Evolutionary conservation across 2,329 filamentous ascomycete genomes (phyloP).

Genomic region (Fusarium sp.): DNA sequence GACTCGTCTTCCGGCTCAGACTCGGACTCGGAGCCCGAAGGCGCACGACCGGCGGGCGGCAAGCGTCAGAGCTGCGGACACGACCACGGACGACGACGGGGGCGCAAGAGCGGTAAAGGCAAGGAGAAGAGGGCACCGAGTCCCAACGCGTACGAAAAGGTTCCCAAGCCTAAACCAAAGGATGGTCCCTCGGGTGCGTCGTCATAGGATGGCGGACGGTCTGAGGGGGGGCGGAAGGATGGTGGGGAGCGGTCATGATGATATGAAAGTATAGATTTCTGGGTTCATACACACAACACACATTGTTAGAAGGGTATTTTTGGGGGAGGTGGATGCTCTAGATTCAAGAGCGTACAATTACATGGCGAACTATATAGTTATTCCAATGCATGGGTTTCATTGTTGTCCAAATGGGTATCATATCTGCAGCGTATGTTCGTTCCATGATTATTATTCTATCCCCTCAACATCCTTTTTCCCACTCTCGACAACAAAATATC

Average conservation of each 20-base stretch:
- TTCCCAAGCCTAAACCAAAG: constrained; percentile 61
- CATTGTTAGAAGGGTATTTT: background rate
- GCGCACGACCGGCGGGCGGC: constrained; percentile 40
- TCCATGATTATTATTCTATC: constrained; percentile 21
- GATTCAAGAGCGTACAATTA: constrained; percentile 7
- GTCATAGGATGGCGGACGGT: constrained; percentile 23
- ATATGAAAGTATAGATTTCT: constrained; percentile 22
- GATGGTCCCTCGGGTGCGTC: constrained; percentile 37
- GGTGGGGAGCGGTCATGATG: constrained; percentile 18
- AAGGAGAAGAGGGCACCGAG: constrained; percentile 66
- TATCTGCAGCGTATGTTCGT: background rate
- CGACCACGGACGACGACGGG: constrained; percentile 37
- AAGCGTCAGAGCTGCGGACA: constrained; percentile 56
- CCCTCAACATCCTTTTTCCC: constrained; percentile 52
- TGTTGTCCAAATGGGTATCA: constrained; percentile 32
- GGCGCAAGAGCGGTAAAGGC: constrained; percentile 45
- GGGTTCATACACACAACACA: background rate
- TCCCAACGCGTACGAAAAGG: constrained; percentile 85
- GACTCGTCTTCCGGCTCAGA: constrained; percentile 69
- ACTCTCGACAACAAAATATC: constrained; percentile 82
- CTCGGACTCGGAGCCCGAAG: constrained; percentile 45
- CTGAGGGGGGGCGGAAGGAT: background rate
- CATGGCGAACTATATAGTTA: background rate
- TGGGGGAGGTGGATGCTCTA: background rate
- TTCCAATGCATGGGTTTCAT: background rate